phyloP scores from a whole-genome alignment of 1,284 basidiomycete genomes.

The Bondarzewia mesenterica region DNA sequence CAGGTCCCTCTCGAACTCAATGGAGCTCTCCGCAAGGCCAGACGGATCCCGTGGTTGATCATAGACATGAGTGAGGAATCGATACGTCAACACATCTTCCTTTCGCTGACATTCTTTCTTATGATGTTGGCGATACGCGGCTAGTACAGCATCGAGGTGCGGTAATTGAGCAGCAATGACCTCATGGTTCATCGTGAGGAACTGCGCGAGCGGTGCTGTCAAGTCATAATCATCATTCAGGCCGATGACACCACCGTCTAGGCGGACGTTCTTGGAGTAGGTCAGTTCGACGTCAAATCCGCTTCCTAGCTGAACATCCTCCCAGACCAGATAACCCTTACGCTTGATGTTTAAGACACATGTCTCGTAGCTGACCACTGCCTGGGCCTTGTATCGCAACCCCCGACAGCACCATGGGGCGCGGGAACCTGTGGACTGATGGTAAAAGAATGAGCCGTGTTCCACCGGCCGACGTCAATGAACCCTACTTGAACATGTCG shows the following conservation, averaged over 20 bases:
- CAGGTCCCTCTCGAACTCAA: constrained; percentile 42
- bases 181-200: constrained; percentile 54
- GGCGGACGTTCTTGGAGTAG: constrained; percentile 45
- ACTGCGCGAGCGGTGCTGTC: constrained; percentile 53
- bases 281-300: constrained; percentile 61
- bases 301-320: constrained; percentile 54
- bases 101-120: constrained; percentile 49
- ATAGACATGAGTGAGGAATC: constrained; percentile 60
- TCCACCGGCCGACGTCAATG: constrained; percentile 11
- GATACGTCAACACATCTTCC: constrained; percentile 49
- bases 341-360: constrained; percentile 51
- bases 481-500: constrained; percentile 44
- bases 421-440: constrained; percentile 38
- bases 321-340: constrained; percentile 48
- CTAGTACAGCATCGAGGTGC: constrained; percentile 40
- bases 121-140: constrained; percentile 47
- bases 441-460: constrained; percentile 8
- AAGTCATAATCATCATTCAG: constrained; percentile 63
- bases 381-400: constrained; percentile 40
- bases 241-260: constrained; percentile 53
- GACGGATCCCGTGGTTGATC: constrained; percentile 41
- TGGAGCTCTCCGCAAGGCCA: constrained; percentile 36
- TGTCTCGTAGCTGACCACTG: constrained; percentile 38
- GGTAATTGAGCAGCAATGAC: constrained; percentile 40
- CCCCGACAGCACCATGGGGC: constrained; percentile 34